Evolutionary conservation across 305 asterid genomes (phyloP).

Genomic region (Fraxinus sp.): DNA sequence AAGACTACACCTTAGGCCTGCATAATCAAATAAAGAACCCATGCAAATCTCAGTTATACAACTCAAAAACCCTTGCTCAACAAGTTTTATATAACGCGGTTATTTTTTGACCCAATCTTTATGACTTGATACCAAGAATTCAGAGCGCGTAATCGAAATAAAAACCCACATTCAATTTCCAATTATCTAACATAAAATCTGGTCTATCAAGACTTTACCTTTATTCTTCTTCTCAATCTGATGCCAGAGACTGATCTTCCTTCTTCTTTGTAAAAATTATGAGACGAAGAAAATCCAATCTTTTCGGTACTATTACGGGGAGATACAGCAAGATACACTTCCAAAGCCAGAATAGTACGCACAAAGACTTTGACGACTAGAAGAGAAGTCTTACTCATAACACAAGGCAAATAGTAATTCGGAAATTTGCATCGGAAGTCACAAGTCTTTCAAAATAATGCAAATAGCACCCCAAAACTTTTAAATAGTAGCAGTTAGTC

Average conservation of each 20-base stretch:
- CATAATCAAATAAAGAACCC: background rate
- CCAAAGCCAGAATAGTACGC: background rate
- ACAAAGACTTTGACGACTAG: background rate
- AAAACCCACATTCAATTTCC: slow-evolving; percentile 15
- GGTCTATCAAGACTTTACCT: background rate
- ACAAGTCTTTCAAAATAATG: background rate
- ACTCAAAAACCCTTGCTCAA: background rate
- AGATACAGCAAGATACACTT: slow-evolving; percentile 14
- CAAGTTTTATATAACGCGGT: background rate
- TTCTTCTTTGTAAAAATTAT: slow-evolving; percentile 1
- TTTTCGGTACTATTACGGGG: background rate
- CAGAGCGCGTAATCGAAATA: slow-evolving; percentile 2
- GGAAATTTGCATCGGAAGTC: background rate
- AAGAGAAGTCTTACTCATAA: slow-evolving; percentile 23
- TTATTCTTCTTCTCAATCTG: slow-evolving; percentile 22
- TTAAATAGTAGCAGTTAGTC: background rate
- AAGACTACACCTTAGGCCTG: background rate
- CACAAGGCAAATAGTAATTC: background rate
- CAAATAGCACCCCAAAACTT: background rate
- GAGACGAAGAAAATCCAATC: background rate
- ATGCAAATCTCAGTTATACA: background rate
- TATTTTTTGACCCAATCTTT: background rate
- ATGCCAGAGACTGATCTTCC: slow-evolving; percentile 5
- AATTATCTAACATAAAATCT: background rate
- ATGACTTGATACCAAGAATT: background rate